phyloP scores from a whole-genome alignment of 108 stramenopile species.

The Skeletonema tropicum region DNA sequence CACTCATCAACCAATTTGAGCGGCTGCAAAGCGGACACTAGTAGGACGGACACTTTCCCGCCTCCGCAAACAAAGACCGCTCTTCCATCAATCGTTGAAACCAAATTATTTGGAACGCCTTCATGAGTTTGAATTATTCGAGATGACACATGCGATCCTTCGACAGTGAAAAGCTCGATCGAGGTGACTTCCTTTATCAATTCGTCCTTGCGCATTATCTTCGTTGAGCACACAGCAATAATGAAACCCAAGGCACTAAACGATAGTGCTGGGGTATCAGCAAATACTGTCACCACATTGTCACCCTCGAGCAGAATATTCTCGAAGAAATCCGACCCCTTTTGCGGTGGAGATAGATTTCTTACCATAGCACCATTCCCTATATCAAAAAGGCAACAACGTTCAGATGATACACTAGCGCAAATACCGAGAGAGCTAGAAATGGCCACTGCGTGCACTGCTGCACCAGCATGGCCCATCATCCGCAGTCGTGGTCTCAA shows the following conservation, averaged over 20 bases:
- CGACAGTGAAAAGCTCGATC: slow-evolving; percentile 80
- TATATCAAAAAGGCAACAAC: slow-evolving; percentile 79
- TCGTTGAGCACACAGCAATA: slow-evolving; percentile 79
- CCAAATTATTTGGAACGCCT: slow-evolving; percentile 74
- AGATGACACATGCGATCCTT: slow-evolving; percentile 76
- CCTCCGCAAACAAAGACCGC: slow-evolving; percentile 81
- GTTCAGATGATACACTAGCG: slow-evolving; percentile 69
- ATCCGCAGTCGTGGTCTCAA: slow-evolving; percentile 76
- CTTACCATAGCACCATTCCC: slow-evolving; percentile 85
- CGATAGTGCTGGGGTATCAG: slow-evolving; percentile 66
- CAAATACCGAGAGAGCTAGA: slow-evolving; percentile 74
- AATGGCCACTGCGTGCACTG: slow-evolving; percentile 69
- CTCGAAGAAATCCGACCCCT: slow-evolving; percentile 42
- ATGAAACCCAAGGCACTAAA: slow-evolving; percentile 82
- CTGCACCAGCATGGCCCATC: slow-evolving; percentile 71
- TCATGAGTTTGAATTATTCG: slow-evolving; percentile 69
- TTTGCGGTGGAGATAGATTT: slow-evolving; percentile 65
- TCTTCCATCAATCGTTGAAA: slow-evolving; percentile 77
- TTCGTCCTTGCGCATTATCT: slow-evolving; percentile 26
- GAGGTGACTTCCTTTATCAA: slow-evolving; percentile 64
- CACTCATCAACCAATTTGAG: slow-evolving; percentile 84
- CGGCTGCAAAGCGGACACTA: slow-evolving; percentile 73
- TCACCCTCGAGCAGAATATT: slow-evolving; percentile 24
- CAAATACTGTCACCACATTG: slow-evolving; percentile 57
- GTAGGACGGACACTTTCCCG: slow-evolving; percentile 77